These are phyloP conservation scores for Aureobasidium lini DNA, from an alignment of 2,329 filamentous ascomycete species.

Conservation along the genomic window DNA sequence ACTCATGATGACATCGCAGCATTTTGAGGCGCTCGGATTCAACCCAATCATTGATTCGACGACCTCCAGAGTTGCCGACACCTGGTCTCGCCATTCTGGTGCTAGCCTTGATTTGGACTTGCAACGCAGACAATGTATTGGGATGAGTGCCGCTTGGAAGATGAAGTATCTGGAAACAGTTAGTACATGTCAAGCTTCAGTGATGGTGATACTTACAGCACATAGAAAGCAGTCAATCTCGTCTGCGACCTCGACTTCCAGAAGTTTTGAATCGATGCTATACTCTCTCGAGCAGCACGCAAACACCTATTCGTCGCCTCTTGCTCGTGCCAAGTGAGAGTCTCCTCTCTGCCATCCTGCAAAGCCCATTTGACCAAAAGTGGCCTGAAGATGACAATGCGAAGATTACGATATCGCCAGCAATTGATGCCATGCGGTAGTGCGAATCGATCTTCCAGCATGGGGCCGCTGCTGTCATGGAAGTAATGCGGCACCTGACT, in stretches of 20 bases:
- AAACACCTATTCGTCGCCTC: slow-evolving; percentile 33
- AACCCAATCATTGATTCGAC: slow-evolving; percentile 31
- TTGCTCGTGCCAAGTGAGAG: slow-evolving; percentile 15
- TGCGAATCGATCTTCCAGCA: slow-evolving; percentile 30
- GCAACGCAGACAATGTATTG: slow-evolving; percentile 41
- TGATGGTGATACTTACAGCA: slow-evolving; percentile 20
- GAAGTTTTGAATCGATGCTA: slow-evolving; percentile 33
- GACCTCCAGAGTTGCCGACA: slow-evolving; percentile 31
- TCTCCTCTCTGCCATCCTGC: neutral
- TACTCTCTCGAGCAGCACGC: slow-evolving; percentile 35
- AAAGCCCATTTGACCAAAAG: slow-evolving; percentile 35
- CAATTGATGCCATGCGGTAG: slow-evolving; percentile 37
- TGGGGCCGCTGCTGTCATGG: slow-evolving; percentile 28
- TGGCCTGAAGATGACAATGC: slow-evolving; percentile 43
- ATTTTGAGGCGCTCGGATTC: slow-evolving; percentile 38
- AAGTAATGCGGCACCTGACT: slow-evolving; percentile 31
- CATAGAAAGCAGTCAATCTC: slow-evolving; percentile 39
- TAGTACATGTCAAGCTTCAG: neutral
- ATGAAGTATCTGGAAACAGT: slow-evolving; percentile 33
- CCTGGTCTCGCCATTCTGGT: slow-evolving; percentile 36
- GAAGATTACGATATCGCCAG: slow-evolving; percentile 39
- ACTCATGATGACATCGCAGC: slow-evolving; percentile 35
- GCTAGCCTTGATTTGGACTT: slow-evolving; percentile 32
- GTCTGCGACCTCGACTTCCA: slow-evolving; percentile 34
- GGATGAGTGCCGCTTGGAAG: slow-evolving; percentile 44